phyloP scores from a whole-genome alignment of 2,329 filamentous ascomycete genomes.

The Penicillium janthinellum region DNA sequence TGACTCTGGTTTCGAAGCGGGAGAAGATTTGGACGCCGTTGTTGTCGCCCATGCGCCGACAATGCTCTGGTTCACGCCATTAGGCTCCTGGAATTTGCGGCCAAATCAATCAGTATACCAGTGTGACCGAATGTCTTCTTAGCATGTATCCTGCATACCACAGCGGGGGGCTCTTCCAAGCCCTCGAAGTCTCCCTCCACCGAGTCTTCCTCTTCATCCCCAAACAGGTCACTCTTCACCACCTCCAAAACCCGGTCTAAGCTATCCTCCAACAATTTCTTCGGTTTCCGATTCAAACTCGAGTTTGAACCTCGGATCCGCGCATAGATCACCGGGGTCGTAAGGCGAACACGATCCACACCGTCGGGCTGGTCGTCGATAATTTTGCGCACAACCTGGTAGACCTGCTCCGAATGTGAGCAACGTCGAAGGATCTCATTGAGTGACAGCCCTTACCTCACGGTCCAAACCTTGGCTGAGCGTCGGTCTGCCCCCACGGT shows the following conservation, averaged over 20 bases:
- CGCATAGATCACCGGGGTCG: slow-evolving; percentile 69
- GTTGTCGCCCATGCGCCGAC: slow-evolving; percentile 59
- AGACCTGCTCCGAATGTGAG: slow-evolving; percentile 56
- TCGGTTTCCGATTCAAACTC: slow-evolving; percentile 78
- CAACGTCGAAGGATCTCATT: not conserved
- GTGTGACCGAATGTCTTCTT: not conserved
- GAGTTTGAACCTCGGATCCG: slow-evolving; percentile 85
- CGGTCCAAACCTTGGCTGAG: slow-evolving; percentile 63
- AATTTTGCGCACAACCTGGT: slow-evolving; percentile 76
- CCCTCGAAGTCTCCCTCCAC: slow-evolving; percentile 55
- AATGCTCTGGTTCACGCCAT: slow-evolving; percentile 68
- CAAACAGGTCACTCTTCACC: slow-evolving; percentile 64
- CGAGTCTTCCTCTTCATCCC: slow-evolving; percentile 55
- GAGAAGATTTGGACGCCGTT: slow-evolving; percentile 28
- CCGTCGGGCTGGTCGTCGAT: slow-evolving; percentile 64
- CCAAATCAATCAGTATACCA: not conserved
- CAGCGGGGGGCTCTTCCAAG: slow-evolving; percentile 42
- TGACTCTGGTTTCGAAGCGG: slow-evolving; percentile 33
- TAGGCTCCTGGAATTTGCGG: slow-evolving; percentile 48
- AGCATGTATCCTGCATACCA: slow-evolving; percentile 27
- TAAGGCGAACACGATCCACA: slow-evolving; percentile 53
- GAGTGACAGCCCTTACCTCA: slow-evolving; percentile 51
- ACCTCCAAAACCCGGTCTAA: slow-evolving; percentile 80
- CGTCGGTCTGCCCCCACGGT: slow-evolving; percentile 48
- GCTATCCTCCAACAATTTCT: slow-evolving; percentile 77